Evolutionary conservation across 306 rosid species (phyloP).

Genomic region (Gastrolobium villosum): DNA sequence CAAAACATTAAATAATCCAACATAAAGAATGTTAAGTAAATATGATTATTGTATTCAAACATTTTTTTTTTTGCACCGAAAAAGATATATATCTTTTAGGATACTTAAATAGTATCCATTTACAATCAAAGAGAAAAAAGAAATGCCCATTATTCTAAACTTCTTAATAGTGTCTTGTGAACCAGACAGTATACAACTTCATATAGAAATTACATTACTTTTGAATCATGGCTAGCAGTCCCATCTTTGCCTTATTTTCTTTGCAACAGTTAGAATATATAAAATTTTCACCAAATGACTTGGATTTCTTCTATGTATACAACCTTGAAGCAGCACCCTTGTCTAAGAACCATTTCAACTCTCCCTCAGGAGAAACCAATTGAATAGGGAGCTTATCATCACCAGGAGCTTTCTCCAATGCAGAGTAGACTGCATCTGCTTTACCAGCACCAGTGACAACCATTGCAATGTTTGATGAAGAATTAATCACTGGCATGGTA

Average conservation of each 20-base stretch:
- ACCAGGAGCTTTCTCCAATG: slow-evolving; percentile 52
- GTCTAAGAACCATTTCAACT: slow-evolving; percentile 82
- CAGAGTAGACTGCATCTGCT: slow-evolving; percentile 69
- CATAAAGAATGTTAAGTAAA: slow-evolving; percentile 14
- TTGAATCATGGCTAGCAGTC: slow-evolving; percentile 19
- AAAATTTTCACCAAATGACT: neutral
- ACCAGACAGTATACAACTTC: neutral
- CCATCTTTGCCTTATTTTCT: slow-evolving; percentile 28
- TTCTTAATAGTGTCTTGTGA: neutral
- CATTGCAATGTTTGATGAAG: slow-evolving; percentile 70
- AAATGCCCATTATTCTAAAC: slow-evolving; percentile 6
- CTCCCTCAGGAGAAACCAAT: slow-evolving; percentile 72
- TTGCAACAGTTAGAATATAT: neutral
- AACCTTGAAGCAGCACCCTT: slow-evolving; percentile 82
- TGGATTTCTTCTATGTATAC: slow-evolving; percentile 34
- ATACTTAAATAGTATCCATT: slow-evolving; percentile 28
- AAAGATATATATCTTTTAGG: neutral
- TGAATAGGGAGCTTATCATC: slow-evolving; percentile 65
- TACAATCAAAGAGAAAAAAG: slow-evolving; percentile 3
- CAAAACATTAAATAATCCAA: neutral
- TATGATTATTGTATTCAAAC: slow-evolving; percentile 6
- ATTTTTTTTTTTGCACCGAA: neutral
- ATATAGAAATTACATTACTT: slow-evolving; percentile 4
- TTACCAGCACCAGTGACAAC: slow-evolving; percentile 78
- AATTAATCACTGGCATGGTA: slow-evolving; percentile 78